phyloP scores from a whole-genome alignment of 352 stramenopile genomes.

The Elongisporangium anandrum region DNA sequence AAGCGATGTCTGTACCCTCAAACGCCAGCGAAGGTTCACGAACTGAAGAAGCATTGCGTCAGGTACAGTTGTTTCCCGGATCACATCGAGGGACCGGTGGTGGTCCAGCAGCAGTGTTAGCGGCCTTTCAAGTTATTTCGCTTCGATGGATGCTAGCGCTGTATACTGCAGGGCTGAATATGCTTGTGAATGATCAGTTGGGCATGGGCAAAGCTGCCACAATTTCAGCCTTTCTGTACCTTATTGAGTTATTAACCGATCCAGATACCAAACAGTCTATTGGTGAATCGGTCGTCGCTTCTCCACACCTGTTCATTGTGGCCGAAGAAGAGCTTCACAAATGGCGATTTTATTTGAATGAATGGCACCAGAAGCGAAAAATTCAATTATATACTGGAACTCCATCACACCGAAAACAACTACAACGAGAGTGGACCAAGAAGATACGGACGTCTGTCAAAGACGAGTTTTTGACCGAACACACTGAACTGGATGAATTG shows the following conservation, averaged over 20 bases:
- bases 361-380: slow-evolving; percentile 42
- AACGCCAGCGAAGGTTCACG: slow-evolving; percentile 1
- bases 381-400: slow-evolving; percentile 62
- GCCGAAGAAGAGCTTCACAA: slow-evolving; percentile 75
- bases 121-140: slow-evolving; percentile 70
- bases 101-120: slow-evolving; percentile 41
- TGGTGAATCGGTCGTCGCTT: slow-evolving; percentile 5
- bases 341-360: slow-evolving; percentile 66
- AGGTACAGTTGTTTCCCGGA: slow-evolving; percentile 7
- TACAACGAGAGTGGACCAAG: slow-evolving; percentile 46
- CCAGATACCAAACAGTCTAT: slow-evolving; percentile 12
- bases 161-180: slow-evolving; percentile 53
- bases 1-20: slow-evolving; percentile 23
- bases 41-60: slow-evolving; percentile 7
- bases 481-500: slow-evolving; percentile 28
- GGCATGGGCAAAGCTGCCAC: slow-evolving; percentile 83
- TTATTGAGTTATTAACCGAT: slow-evolving; percentile 34
- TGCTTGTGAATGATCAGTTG: slow-evolving; percentile 83
- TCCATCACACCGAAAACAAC: slow-evolving; percentile 25
- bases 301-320: slow-evolving; percentile 75
- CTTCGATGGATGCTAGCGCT: slow-evolving; percentile 82
- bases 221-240: slow-evolving; percentile 67
- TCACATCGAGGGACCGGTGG: slow-evolving; percentile 10
- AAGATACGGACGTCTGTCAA: slow-evolving; percentile 4
- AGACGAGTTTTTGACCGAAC: slow-evolving; percentile 23